Conservation (phyloP, 441 rosid species). For the Erodium moschatum region DNA sequence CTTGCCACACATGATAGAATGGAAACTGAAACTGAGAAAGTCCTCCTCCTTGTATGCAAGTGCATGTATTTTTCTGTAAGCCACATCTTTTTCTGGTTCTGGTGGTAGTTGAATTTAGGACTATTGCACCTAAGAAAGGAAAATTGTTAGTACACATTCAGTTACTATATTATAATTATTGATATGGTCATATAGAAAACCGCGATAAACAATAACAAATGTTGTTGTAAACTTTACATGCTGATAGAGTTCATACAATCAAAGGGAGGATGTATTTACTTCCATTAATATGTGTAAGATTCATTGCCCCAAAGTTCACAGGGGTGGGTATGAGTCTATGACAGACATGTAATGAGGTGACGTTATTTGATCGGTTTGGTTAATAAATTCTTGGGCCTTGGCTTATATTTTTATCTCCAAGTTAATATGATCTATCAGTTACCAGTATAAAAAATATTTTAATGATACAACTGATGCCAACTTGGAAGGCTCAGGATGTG, state of each 20-base stretch:
- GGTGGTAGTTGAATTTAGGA: conserved; percentile 8
- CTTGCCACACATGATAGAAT: conserved; percentile 26
- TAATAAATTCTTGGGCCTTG: neutral
- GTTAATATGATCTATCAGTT: neutral
- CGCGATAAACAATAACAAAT: neutral
- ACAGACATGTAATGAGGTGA: neutral
- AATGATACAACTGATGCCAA: neutral
- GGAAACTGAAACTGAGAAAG: conserved; percentile 47
- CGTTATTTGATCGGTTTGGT: neutral
- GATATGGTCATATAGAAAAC: neutral
- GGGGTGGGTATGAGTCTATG: neutral
- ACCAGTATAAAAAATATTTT: too few species aligned
- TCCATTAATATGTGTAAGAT: neutral
- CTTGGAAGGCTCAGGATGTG: neutral
- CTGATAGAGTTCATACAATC: neutral
- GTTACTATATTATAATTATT: neutral
- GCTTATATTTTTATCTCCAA: neutral
- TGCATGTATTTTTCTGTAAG: conserved; percentile 74
- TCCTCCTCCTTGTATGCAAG: conserved; percentile 58
- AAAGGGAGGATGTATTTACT: too few species aligned
- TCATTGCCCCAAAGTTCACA: neutral
- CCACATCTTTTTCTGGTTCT: conserved; percentile 19
- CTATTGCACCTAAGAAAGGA: neutral
- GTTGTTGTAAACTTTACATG: neutral
- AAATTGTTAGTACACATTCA: neutral